Conservation (phyloP, 805 yeast species). For the Maudiozyma bulderi region DNA sequence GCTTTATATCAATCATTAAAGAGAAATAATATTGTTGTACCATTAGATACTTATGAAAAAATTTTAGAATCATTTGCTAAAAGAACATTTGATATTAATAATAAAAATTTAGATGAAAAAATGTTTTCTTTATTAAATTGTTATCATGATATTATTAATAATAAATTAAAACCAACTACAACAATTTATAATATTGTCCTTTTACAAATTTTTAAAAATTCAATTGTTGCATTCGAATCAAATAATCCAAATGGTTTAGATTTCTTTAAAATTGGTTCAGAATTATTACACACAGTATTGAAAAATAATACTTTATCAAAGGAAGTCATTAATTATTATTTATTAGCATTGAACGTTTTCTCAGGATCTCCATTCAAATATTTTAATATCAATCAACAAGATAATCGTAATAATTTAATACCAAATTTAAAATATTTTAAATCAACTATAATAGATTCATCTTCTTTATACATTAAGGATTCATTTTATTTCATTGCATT, state of each 20-base stretch:
- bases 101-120: constrained; percentile 47
- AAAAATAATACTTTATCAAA: constrained; percentile 36
- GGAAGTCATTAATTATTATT: constrained; percentile 36
- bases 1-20: constrained; percentile 33
- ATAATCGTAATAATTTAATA: not conserved
- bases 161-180: constrained; percentile 45
- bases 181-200: constrained; percentile 47
- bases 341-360: constrained; percentile 37
- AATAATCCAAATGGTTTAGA: constrained; percentile 35
- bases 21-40: constrained; percentile 39
- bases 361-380: constrained; percentile 26
- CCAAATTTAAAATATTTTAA: constrained; percentile 6
- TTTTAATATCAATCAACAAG: not conserved
- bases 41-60: constrained; percentile 42
- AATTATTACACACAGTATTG: constrained; percentile 34
- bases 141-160: constrained; percentile 54
- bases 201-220: constrained; percentile 40
- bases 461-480: constrained; percentile 20
- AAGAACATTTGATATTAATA: constrained; percentile 42
- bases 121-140: constrained; percentile 55
- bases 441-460: constrained; percentile 5
- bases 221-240: constrained; percentile 32
- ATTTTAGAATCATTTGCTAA: constrained; percentile 45
- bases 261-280: constrained; percentile 43
- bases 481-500: constrained; percentile 32